Evolutionary conservation across 2,329 filamentous ascomycete genomes (phyloP).

Genomic region (Alternaria arbusti): DNA sequence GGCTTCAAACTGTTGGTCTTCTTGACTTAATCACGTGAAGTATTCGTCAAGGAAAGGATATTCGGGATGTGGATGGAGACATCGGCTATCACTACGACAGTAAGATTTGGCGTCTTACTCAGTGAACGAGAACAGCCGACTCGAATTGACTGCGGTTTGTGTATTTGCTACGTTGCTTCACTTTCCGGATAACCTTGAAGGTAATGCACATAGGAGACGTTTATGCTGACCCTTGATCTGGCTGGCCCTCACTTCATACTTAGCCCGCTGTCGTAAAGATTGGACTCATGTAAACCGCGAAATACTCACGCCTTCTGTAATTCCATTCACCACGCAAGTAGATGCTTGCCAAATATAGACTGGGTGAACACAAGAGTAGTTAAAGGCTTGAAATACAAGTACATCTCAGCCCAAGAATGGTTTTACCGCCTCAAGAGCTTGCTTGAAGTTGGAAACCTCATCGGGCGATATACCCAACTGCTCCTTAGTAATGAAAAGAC

Average conservation of each 20-base stretch:
- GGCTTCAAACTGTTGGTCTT: background rate
- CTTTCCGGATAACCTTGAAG: background rate
- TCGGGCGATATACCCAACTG: conserved; percentile 1
- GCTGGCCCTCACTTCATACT: background rate
- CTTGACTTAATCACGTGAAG: background rate
- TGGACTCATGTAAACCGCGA: too few relatives aligned
- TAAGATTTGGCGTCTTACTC: background rate
- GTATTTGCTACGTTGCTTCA: background rate
- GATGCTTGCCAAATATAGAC: background rate
- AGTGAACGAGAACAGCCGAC: background rate
- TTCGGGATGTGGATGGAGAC: background rate
- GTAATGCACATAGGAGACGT: background rate
- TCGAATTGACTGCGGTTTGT: background rate
- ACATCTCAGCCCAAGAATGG: background rate
- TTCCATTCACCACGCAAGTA: background rate
- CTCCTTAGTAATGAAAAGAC: conserved; percentile 2
- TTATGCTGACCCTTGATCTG: background rate
- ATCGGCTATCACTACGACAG: background rate
- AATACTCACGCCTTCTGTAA: background rate
- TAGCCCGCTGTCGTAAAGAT: too few relatives aligned
- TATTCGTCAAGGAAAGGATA: background rate
- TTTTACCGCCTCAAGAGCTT: conserved; percentile 1
- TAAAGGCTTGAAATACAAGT: background rate
- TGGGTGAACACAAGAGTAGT: background rate
- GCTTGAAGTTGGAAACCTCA: conserved; percentile 4